A percentile compares a stretch with the other conserved stretches of the same genome.
Evolutionary conservation across 306 rosid species (phyloP).

Genomic region (Pterocarpus santalinus): DNA sequence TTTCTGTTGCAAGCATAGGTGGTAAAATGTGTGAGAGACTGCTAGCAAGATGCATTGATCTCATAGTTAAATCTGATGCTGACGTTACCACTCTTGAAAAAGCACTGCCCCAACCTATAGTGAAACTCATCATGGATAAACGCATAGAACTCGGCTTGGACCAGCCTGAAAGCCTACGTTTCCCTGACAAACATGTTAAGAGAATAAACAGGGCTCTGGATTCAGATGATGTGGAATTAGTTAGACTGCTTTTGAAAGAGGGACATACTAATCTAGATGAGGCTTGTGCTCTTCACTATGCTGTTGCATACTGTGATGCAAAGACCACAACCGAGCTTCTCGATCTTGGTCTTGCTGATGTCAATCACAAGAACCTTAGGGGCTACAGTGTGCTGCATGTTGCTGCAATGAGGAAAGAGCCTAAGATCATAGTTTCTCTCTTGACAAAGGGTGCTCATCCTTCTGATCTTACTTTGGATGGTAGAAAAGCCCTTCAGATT

Average conservation of each 20-base stretch:
- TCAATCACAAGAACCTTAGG: slow-evolving; percentile 62
- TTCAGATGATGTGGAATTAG: slow-evolving; percentile 72
- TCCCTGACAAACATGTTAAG: slow-evolving; percentile 64
- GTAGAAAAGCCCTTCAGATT: slow-evolving; percentile 76
- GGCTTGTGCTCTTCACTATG: slow-evolving; percentile 73
- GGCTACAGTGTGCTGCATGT: slow-evolving; percentile 70
- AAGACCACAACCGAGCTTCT: slow-evolving; percentile 68
- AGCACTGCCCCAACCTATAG: slow-evolving; percentile 53
- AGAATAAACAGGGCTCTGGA: slow-evolving; percentile 77
- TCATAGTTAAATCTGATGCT: slow-evolving; percentile 57
- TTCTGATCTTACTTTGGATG: slow-evolving; percentile 71
- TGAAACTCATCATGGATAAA: slow-evolving; percentile 53
- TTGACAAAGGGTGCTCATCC: slow-evolving; percentile 75
- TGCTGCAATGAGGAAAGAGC: slow-evolving; percentile 68
- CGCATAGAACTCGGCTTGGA: slow-evolving; percentile 50
- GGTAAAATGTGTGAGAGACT: slow-evolving; percentile 58
- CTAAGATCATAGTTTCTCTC: slow-evolving; percentile 72
- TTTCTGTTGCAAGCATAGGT: slow-evolving; percentile 58
- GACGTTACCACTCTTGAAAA: slow-evolving; percentile 64
- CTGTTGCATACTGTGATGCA: slow-evolving; percentile 72
- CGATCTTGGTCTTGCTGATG: slow-evolving; percentile 72
- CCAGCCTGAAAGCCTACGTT: slow-evolving; percentile 27
- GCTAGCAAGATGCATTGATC: slow-evolving; percentile 48
- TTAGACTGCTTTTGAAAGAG: slow-evolving; percentile 69
- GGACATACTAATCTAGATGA: slow-evolving; percentile 70